These are phyloP conservation scores for Rostrohypoxylon terebratum DNA, from an alignment of 495 filamentous ascomycete genomes.

Conservation along the genomic window DNA sequence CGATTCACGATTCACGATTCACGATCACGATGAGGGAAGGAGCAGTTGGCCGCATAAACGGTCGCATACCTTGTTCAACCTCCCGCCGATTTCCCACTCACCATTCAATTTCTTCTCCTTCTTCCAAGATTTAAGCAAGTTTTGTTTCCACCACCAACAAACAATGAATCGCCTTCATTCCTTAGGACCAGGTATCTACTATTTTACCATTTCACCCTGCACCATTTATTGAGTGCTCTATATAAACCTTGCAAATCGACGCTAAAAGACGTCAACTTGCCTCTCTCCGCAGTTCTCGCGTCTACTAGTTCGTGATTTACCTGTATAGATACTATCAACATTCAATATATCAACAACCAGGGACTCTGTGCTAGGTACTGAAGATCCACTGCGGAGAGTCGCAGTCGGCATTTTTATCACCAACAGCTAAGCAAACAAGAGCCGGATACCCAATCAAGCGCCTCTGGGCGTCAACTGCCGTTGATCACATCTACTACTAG, in stretches of 20 bases:
- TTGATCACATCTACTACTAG: background rate
- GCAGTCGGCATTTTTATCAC: conserved; percentile 21
- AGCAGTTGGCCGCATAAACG: conserved; percentile 32
- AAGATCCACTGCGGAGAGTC: background rate
- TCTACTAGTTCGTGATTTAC: background rate
- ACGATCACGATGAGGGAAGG: background rate
- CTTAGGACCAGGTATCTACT: too few relatives aligned
- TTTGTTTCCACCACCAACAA: background rate
- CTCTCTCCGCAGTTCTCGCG: conserved; percentile 1
- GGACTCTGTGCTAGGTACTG: too few relatives aligned
- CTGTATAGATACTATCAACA: too few relatives aligned
- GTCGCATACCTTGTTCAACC: conserved; percentile 33
- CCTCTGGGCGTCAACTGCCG: conserved; percentile 10
- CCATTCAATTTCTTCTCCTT: conserved; percentile 6
- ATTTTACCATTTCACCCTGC: background rate
- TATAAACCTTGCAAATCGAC: background rate
- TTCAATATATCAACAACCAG: background rate
- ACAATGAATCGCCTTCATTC: background rate
- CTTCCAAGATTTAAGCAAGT: conserved; percentile 1
- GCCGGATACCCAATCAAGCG: conserved; percentile 9
- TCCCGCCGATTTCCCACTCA: background rate
- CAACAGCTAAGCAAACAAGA: conserved; percentile 19
- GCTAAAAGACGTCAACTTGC: background rate
- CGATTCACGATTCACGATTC: background rate
- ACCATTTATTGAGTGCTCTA: background rate